Evolutionary conservation across 805 yeast species (phyloP), one percentile per base, ranked within the genome.

Genomic region (Isabelozyma heimii): DNA sequence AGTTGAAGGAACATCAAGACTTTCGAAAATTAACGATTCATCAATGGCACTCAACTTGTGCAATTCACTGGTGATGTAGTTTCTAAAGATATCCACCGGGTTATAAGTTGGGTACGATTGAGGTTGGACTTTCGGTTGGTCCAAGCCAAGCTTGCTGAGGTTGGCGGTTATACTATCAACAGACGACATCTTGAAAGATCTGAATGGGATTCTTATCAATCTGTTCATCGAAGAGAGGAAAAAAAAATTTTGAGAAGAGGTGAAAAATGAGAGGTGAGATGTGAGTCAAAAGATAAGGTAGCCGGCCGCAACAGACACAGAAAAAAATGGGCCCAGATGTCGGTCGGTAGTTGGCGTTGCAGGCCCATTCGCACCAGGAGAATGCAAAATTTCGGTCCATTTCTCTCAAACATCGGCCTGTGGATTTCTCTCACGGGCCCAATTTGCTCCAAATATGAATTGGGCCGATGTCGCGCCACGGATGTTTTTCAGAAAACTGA

Each of bases 11-110:
- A 92, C 82, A 70, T 94, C 98, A 61, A 94, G 77, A 37, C 97
- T 90, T 49, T 90, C 88, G 68, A 78, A 89, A 53, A 91, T 89
- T 45, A 90, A 65, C 3, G 73, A 70, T 48, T 79, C 71, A 50
- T 85, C 87, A 39, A 91, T 95, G 37, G 85, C 86, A 15, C 95
- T 79, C 57, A 94, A 72, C 55, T 78, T 75, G 51, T 87, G 77
- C 51, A 94, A 78, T 65, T 91, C 92, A 54, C 81, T 79, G 45
- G 97, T 74, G 66, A 94, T 89, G 70, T 89, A 90, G 67, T 91
- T 88, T 76, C 98, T 87, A 76, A 90, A 83, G 17, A 91, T 75
- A 63, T 94, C 99, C 50, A 87, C 84, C 4, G 92, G 84, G 68
- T 92, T 92, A 66, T 76, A 77, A 41, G 81, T 83, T 13, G 97